These are phyloP conservation scores for Tulasnella sp. DNA, from an alignment of 768 basidiomycete species.

Conservation along the genomic window DNA sequence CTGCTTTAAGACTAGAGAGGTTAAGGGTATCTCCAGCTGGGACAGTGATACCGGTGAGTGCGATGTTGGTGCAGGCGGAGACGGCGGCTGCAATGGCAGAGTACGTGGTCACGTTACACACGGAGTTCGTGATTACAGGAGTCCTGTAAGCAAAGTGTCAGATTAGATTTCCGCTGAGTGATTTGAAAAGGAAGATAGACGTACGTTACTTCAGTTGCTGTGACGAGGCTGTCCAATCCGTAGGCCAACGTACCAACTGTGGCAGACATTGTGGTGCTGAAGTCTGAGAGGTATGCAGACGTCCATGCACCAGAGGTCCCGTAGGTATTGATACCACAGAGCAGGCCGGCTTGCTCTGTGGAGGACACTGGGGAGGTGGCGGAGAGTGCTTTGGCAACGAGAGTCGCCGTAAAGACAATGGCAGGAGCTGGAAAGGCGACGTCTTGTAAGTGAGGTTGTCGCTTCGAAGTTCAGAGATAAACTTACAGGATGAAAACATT, in stretches of 20 bases:
- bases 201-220: slow-evolving; percentile 7
- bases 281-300: slow-evolving; percentile 10
- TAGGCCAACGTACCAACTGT: slow-evolving; percentile 9
- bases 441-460: too few relatives aligned
- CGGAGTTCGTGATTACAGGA: slow-evolving; percentile 6
- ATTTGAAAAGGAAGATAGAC: not conserved
- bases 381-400: not conserved
- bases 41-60: slow-evolving; percentile 15
- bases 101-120: slow-evolving; percentile 17
- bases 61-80: slow-evolving; percentile 13
- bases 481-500: too few relatives aligned
- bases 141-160: not conserved
- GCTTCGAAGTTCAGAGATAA: too few relatives aligned
- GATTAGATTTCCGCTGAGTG: not conserved
- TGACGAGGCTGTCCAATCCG: slow-evolving; percentile 10
- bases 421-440: too few relatives aligned
- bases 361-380: slow-evolving; percentile 14
- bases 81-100: slow-evolving; percentile 9
- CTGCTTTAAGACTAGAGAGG: slow-evolving; percentile 15
- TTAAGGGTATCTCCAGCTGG: slow-evolving; percentile 15
- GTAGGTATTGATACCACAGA: slow-evolving; percentile 18
- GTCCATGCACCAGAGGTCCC: slow-evolving; percentile 15
- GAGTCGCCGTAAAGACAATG: too few relatives aligned
- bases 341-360: slow-evolving; percentile 14
- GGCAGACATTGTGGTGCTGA: not conserved